Evolutionary conservation across 176 grass and related monocot genomes (phyloP), one percentile per base, ranked within the genome.

Genomic region (Elymus sibiricus): DNA sequence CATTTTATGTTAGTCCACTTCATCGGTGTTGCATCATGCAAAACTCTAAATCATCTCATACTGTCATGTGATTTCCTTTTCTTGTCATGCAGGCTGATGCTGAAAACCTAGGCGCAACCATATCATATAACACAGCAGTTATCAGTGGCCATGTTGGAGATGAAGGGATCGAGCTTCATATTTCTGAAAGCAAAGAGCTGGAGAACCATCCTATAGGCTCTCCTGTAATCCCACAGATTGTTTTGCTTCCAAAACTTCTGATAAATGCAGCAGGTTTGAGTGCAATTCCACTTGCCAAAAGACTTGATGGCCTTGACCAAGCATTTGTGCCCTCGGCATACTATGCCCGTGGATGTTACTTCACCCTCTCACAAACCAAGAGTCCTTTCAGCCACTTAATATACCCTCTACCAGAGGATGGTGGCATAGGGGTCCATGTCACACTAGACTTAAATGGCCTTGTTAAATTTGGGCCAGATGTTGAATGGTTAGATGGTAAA

Each of bases 331-430:
- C 96, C 42, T 51, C 85, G 62, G 64, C 88, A 73, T 89, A 94
- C 81, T 98, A 95, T 86, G 90, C 93, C 34, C 90, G 91, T 77
- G 93, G 93, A 84, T 98, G 90, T 76, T 98, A 98, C 82, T 98
- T 98, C 78, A 94, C 90, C 4, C 89, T 98, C 80, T 84, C 91
- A 31, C 79, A 95, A 86, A 86, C 88, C 46, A 94, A 80, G 84
- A 91, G 83, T 90, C 91, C 93, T 83, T 95, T 98, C 69, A 84
- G 79, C 51, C 91, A 69, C 78, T 89, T 98, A 47, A 98, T 98
- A 83, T 95, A 98, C 92, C 96, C 96, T 82, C 87, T 98, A 82
- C 93, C 96, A 69, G 93, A 98, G 86, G 93, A 95, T 94, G 96
- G 96, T 76, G 96, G 96, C 39, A 86, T 95, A 66, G 93, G 96